Base-by-base conservation (phyloP, 352 stramenopile species). In the Plasmopara viticola region DNA sequence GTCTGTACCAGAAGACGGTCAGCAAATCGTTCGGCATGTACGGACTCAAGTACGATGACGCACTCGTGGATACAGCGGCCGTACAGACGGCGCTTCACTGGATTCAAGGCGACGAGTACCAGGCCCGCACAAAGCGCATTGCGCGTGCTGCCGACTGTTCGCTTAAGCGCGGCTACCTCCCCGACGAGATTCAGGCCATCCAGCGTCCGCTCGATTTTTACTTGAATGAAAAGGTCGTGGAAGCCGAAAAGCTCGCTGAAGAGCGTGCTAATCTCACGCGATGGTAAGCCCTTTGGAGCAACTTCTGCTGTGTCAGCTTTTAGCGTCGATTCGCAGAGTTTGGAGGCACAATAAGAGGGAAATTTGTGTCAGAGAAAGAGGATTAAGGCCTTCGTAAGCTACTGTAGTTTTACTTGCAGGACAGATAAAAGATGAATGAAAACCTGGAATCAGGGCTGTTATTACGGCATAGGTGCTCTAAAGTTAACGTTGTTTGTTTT, bases 31-130 rank as follows among this genome's bases (percentile, higher is more conserved):
- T 94, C 34, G 65, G 62, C 47, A 64, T 83, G 77, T 90, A 92
- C 68, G 84, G 84, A 48, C 59, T 94, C 64, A 90, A 90, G 76
- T 94, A 94, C 62, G 84, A 94, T 54, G 84, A 94, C 53, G 70
- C 66, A 15, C 72, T 94, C 49, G 84, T 94, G 44, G 84, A 94
- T 56, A 86, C 82, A 53, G 64, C 72, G 34, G 78, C 83, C 51
- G 70, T 92, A 51, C 78, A 93, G 74, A 73, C 79, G 63, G 82
- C 84, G 31, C 68, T 93, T 35, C 63, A 88, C 66, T 92, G 80
- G 82, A 62, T 94, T 60, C 71, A 60, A 30, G 80, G 81, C 58
- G 78, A 90, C 17, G 76, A 91, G 20, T 87, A 89, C 65, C 70
- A 75, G 18, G 64, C 66, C 37, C 79, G 84, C 60, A 88, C 76